Conservation (phyloP, 257 asterid genomes). For the Jaltomata sinuosa region DNA sequence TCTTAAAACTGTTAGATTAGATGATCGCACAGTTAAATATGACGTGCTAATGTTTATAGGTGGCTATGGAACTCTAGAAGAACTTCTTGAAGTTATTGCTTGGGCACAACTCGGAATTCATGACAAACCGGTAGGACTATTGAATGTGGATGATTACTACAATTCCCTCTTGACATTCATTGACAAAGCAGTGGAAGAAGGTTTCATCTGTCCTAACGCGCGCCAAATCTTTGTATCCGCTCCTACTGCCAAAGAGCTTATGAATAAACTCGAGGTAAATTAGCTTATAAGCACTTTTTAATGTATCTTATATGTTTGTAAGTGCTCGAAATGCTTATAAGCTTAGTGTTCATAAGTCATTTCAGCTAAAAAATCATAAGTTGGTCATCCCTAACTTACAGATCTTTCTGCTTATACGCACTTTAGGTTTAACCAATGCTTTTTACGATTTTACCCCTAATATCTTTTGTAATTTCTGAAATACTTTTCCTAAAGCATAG, state of each 20-base stretch:
- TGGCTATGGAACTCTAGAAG: constrained; percentile 38
- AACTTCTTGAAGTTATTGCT: constrained; percentile 30
- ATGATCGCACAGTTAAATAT: not conserved
- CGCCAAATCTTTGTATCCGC: constrained; percentile 34
- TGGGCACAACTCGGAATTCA: constrained; percentile 44
- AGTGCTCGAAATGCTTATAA: not conserved
- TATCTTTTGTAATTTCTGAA: no score
- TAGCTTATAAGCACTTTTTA: not conserved
- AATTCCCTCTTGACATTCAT: constrained; percentile 23
- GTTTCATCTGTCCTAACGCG: constrained; percentile 26
- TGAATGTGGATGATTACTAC: constrained; percentile 33
- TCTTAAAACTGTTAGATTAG: not conserved
- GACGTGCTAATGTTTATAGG: not conserved
- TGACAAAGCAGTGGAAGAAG: constrained; percentile 34
- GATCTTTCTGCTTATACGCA: no score
- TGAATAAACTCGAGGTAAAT: constrained; percentile 24
- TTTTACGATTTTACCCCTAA: no score
- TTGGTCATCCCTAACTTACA: no score
- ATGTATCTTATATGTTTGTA: not conserved
- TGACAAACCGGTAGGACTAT: constrained; percentile 33
- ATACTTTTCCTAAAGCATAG: no score
- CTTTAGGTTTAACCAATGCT: no score
- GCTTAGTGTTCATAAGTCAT: not conserved
- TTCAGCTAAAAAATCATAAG: no score
- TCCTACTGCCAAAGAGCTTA: constrained; percentile 22